phyloP scores from a whole-genome alignment of 1,284 basidiomycete genomes.

The Marasmius oreades region DNA sequence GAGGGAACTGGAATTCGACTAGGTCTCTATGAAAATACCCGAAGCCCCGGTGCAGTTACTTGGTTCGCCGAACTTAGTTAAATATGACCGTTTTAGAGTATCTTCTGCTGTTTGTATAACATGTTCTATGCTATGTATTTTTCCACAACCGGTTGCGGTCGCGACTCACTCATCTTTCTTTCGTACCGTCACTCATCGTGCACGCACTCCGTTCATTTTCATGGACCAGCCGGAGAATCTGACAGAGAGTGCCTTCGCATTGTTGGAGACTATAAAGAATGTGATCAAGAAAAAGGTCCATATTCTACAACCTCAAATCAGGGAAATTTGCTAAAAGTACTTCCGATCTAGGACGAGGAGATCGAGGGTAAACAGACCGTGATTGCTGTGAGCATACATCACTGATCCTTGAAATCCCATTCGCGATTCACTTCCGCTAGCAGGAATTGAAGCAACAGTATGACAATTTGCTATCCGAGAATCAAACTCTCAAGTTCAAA shows the following conservation, averaged over 20 bases:
- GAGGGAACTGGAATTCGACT: no score
- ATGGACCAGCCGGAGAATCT: not conserved
- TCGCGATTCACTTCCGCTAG: not conserved
- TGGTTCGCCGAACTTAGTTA: no score
- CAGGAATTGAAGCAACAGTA: not conserved
- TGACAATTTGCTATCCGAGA: not conserved
- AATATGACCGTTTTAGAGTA: no score
- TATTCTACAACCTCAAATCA: not conserved
- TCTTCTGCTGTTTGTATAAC: no score
- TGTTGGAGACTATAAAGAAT: not conserved
- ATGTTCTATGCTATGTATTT: no score
- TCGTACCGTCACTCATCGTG: no score
- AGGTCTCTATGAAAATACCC: no score
- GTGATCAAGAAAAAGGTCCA: not conserved
- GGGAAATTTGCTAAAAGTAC: not conserved
- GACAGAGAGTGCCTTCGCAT: not conserved
- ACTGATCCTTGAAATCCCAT: not conserved
- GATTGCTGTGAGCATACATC: not conserved
- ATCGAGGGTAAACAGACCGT: not conserved
- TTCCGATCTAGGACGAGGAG: not conserved
- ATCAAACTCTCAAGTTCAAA: not conserved
- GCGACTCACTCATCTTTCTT: no score
- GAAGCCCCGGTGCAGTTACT: no score
- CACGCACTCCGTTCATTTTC: not conserved
- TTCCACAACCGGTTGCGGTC: no score